Conservation (phyloP, 305 asterid species). For the Andrographis paniculata region DNA sequence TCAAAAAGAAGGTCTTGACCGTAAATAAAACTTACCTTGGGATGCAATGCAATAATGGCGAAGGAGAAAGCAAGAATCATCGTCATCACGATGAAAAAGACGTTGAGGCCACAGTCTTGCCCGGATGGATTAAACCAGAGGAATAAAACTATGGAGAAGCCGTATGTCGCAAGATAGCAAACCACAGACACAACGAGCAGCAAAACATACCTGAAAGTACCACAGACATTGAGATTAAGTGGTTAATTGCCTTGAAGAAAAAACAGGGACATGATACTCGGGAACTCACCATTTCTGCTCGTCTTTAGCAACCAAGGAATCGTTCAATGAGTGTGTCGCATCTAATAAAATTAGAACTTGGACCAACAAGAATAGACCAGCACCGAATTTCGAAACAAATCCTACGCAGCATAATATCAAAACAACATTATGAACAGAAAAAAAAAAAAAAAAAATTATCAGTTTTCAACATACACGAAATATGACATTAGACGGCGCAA, state of each 20-base stretch:
- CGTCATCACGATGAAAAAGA: constrained; percentile 86
- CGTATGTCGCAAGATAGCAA: constrained; percentile 72
- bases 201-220: constrained; percentile 66
- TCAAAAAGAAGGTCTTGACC: too few species aligned
- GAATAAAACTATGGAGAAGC: constrained; percentile 65
- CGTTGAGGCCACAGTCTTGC: constrained; percentile 78
- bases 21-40: constrained; percentile 37
- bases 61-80: constrained; percentile 69
- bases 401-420: constrained; percentile 50
- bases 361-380: constrained; percentile 80
- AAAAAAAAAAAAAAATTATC: too few species aligned
- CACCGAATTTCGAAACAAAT: constrained; percentile 80
- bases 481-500: too few species aligned
- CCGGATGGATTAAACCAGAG: constrained; percentile 99
- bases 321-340: constrained; percentile 93
- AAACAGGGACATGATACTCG: constrained; percentile 11
- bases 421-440: not conserved
- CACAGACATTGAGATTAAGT: constrained; percentile 17
- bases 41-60: constrained; percentile 79
- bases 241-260: constrained; percentile 8
- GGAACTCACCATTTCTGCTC: constrained; percentile 76
- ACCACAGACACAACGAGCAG: constrained; percentile 63
- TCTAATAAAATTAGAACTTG: constrained; percentile 78
- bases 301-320: constrained; percentile 95
- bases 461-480: too few species aligned